Evolutionary conservation across 306 rosid species (phyloP), one percentile per base, ranked within the genome.

Genomic region (Acmispon strigosus): DNA sequence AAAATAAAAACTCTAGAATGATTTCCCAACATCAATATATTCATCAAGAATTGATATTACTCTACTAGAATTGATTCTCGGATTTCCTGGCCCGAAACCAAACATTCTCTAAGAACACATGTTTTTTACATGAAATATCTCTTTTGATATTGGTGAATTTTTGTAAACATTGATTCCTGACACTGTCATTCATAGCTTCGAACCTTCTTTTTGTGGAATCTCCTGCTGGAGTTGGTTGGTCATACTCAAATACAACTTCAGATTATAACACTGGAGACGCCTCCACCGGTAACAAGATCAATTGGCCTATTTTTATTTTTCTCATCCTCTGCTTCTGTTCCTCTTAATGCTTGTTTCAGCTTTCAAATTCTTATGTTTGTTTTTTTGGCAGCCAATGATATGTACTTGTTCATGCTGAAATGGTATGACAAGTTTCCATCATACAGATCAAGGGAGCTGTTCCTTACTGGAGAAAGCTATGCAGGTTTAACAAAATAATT

Each of bases 401-500:
- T 90, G 96, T 80, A 77, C 52, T 52, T 72, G 57, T 92, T 92
- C 87, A 17, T 92, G 89, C 59, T 83, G 83, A 82, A 80, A 72
- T 89, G 96, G 98, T 84, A 76, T 1, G 78, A 85, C 74, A 92
- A 92, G 74, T 92, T 89, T 76, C 96, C 98, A 34, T 29, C 84
- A 50, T 86, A 75, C 72, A 84, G 74, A 84, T 81, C 91, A 42
- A 82, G 96, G 66, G 88, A 70, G 1, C 68, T 92, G 72, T 88
- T 90, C 69, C 98, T 92, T 57, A 88, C 98, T 0, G 96, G 98
- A 78, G 98, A 92, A 81, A 92, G 98, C 74, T 92, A 92, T 73
- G 98, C 98, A 80, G 98, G 96, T 91, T 11, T 12, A 3, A 53
- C 10, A 45, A 45, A 48, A 47, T 56, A 18, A 22, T 58, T 27